These are phyloP conservation scores for Tubosaeta brunneosetosa DNA, from an alignment of 768 basidiomycete genomes.

Conservation along the genomic window DNA sequence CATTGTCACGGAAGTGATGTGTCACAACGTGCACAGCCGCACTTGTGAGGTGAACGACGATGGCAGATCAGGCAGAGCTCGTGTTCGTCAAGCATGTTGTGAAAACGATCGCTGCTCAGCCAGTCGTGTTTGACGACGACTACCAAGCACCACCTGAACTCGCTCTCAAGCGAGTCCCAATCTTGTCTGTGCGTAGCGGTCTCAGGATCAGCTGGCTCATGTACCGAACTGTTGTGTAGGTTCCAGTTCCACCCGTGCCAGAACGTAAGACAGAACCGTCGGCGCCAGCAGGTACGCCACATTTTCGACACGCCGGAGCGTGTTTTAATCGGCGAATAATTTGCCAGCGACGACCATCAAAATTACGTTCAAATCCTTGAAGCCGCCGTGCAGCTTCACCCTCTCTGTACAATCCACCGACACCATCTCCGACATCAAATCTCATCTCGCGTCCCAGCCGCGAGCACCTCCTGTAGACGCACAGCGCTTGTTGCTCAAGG, in stretches of 20 bases:
- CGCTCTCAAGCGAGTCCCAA: slow-evolving; percentile 63
- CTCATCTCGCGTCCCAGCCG: slow-evolving; percentile 60
- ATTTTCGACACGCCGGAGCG: slow-evolving; percentile 1
- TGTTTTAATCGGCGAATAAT: slow-evolving; percentile 8
- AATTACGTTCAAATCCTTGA: slow-evolving; percentile 86
- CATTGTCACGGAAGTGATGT: slow-evolving; percentile 16
- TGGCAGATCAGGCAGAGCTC: slow-evolving; percentile 55
- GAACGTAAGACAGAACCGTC: slow-evolving; percentile 37
- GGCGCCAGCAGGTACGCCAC: slow-evolving; percentile 27
- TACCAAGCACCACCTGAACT: slow-evolving; percentile 69
- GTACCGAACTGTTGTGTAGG: slow-evolving; percentile 34
- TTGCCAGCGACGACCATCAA: slow-evolving; percentile 36
- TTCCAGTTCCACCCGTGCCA: slow-evolving; percentile 59
- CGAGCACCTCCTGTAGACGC: slow-evolving; percentile 72
- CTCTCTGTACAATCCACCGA: slow-evolving; percentile 77
- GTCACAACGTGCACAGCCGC: slow-evolving; percentile 21
- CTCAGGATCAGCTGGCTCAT: background rate
- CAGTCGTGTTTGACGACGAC: slow-evolving; percentile 65
- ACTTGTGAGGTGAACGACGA: slow-evolving; percentile 14
- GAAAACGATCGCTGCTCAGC: slow-evolving; percentile 61
- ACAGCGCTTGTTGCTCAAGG: slow-evolving; percentile 87
- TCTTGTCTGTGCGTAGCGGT: slow-evolving; percentile 52
- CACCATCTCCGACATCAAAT: slow-evolving; percentile 75
- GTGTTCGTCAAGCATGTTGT: slow-evolving; percentile 65
- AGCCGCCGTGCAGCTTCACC: slow-evolving; percentile 74